Evolutionary conservation across 352 stramenopile genomes (phyloP), one percentile per base, ranked within the genome.

Genomic region (Plasmopara viticola): DNA sequence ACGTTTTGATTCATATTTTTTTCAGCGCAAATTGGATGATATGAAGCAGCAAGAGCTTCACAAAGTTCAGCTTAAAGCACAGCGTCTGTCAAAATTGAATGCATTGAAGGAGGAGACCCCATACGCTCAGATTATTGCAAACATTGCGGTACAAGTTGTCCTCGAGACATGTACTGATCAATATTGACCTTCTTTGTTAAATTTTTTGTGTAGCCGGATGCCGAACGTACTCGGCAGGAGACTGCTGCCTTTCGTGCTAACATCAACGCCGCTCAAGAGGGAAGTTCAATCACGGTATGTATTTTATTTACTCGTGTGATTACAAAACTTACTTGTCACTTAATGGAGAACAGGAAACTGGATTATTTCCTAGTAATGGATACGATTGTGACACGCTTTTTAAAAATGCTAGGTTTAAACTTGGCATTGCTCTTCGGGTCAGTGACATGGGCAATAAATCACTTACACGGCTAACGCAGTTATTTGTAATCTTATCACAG

Each of bases 331-430:
- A 30, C 4, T 8, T 43, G 34, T 35, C 9, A 6, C 13, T n/a
- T 41, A 47, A 18, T 14, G n/a, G 15, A 34, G 31, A n/a, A 43
- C 50, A 89, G 78, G 80, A 91, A 53, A 71, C 74, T 8, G 78
- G 78, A 3, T 41, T 91, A 4, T 89, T 89, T 42, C 80, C 78
- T 2, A 73, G 68, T 1, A 74, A 91, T 20, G 80, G 80, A 10
- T 91, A 91, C 44, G 80, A 89, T 57, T 82, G 64, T 37, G 72
- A 85, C 17, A 88, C 64, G 35, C 70, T 91, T 1, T 91, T 91
- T 62, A 85, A 84, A 55, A 87, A 89, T 30, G 80, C 80, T n/a
- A 70, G 78, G 5, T 91, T 91, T 53, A 86, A 87, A 47, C 69
- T 91, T 12, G 80, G 80, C 0, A 62, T 91, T 10, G 80, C 80